These are phyloP conservation scores for Paracoccidioides brasiliensis DNA, from an alignment of 2,329 filamentous ascomycete species.

Conservation along the genomic window DNA sequence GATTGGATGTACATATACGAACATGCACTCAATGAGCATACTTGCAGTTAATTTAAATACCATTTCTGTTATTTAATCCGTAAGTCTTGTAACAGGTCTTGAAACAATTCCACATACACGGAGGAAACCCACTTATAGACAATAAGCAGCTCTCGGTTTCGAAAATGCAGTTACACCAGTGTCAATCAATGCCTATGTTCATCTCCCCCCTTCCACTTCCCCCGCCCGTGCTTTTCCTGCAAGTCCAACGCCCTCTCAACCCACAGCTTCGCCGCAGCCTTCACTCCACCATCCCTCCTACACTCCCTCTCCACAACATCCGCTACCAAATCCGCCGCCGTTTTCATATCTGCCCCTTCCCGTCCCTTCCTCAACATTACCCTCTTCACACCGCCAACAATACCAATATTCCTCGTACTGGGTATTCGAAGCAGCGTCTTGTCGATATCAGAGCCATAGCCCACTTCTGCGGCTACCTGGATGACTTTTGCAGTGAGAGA, in stretches of 20 bases:
- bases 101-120: neutral
- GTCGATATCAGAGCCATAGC: slow-evolving; percentile 67
- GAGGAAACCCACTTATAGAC: neutral
- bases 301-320: slow-evolving; percentile 48
- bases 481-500: slow-evolving; percentile 69
- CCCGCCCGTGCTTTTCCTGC: slow-evolving; percentile 33
- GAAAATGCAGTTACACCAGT: neutral
- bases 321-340: slow-evolving; percentile 38
- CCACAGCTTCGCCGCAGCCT: slow-evolving; percentile 37
- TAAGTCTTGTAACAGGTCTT: neutral
- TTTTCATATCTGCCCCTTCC: neutral
- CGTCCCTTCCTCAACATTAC: neutral
- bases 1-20: neutral
- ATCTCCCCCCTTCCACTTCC: slow-evolving; percentile 14
- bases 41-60: neutral
- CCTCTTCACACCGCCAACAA: slow-evolving; percentile 24
- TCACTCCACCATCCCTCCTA: slow-evolving; percentile 31
- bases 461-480: slow-evolving; percentile 55
- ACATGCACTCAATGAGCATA: no score
- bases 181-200: slow-evolving; percentile 4
- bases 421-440: slow-evolving; percentile 82
- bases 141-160: neutral
- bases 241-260: slow-evolving; percentile 38
- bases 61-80: neutral
- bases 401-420: slow-evolving; percentile 11